Evolutionary conservation across 768 basidiomycete species (phyloP), one percentile per base, ranked within the genome.

Genomic region (Boletus speciosus): DNA sequence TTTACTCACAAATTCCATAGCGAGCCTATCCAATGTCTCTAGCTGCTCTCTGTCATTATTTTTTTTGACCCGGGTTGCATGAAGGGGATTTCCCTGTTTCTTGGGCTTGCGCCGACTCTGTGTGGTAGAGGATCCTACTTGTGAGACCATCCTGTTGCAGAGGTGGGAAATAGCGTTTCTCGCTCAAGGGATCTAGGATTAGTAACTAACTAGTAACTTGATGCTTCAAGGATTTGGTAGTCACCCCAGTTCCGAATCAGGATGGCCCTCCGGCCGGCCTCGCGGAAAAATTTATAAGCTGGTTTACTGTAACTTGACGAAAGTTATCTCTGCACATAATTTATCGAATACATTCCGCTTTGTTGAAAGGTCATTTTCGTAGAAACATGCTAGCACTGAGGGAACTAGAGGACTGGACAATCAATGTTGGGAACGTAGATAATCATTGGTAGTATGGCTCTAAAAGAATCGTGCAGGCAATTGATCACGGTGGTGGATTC

Each of bases 1-100:
- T 19, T 34, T 32, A 63, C 76, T 70, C 68, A 86, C 85, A 66
- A 76, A 86, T 43, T 71, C 71, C 66, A 76, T 64, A 15, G 74
- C 84, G 50, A 74, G 69, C 50, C 60, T 68, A 49, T 86, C 81
- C 36, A 86, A 64, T 0, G 68, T 67, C 8, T 82, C 80, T 11
- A 83, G 69, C 54, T 75, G 75, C 56, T 81, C 78, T 57, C 78
- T 79, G 58, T 78, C 78, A 6, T 73, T 64, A 27, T 72, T 46
- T 65, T 75, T 81, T 63, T 76, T 79, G 27, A 69, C 53, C 59
- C 76, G 78, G 5, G 43, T 41, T 25, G 59, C 25, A n/a, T 58
- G 61, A 32, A 56, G 27, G 2, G 37, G 51, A 36, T 60, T 62
- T 38, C 48, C 54, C 7, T 36, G 42, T 47, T 58, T 67, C 50